phyloP scores from a whole-genome alignment of 169 alveolate genomes.

The Cyclospora cayetanensis region DNA sequence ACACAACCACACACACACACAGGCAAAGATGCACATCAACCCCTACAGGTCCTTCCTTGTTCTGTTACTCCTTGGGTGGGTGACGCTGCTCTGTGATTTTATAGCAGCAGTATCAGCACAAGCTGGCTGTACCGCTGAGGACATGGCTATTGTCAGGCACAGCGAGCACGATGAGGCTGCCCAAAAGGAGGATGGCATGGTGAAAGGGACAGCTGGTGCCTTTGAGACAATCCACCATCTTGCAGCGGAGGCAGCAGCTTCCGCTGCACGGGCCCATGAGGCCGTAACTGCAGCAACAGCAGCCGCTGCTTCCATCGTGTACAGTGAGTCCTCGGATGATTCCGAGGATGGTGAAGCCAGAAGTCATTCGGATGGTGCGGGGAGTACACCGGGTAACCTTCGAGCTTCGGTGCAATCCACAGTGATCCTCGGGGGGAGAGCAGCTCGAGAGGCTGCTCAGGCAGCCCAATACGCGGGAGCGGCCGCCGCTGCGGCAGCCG shows the following conservation, averaged over 20 bases:
- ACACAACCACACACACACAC: too few relatives aligned
- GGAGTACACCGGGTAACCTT: too few relatives aligned
- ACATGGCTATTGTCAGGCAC: too few relatives aligned
- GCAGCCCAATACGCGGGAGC: neutral
- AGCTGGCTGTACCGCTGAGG: neutral
- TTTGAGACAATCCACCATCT: too few relatives aligned
- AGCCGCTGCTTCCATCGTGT: neutral
- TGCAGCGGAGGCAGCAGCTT: neutral
- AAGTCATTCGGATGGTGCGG: too few relatives aligned
- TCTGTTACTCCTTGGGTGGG: too few relatives aligned
- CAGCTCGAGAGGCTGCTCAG: constrained; percentile 26
- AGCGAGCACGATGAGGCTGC: too few relatives aligned
- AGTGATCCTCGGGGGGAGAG: neutral
- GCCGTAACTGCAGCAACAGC: constrained; percentile 35
- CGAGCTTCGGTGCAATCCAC: neutral
- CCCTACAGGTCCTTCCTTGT: too few relatives aligned
- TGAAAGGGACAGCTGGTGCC: neutral
- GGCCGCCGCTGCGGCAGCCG: neutral
- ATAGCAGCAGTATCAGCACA: constrained; percentile 11
- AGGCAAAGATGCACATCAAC: too few relatives aligned
- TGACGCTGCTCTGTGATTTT: neutral
- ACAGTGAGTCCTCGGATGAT: too few relatives aligned
- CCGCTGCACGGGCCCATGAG: neutral
- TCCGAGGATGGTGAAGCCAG: too few relatives aligned
- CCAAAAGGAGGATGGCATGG: too few relatives aligned